These are phyloP conservation scores for Aspergillus nomiae DNA, from an alignment of 2,329 filamentous ascomycete species.

Conservation along the genomic window DNA sequence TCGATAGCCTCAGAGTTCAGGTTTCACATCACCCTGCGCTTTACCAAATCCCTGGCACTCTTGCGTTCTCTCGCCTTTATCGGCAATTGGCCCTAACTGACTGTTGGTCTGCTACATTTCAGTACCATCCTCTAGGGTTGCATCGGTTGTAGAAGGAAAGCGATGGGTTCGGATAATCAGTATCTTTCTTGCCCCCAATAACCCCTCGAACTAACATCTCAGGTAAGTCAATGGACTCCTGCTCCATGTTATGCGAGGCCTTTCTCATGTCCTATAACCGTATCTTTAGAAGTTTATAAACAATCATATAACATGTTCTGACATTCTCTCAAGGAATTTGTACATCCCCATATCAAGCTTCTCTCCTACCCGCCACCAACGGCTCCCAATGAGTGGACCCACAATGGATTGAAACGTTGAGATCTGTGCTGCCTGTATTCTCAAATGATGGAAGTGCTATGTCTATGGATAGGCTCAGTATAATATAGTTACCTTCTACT, in stretches of 20 bases:
- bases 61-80: neutral
- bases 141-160: neutral
- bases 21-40: neutral
- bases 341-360: conserved; percentile 18
- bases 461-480: conserved; percentile 2
- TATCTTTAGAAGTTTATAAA: neutral
- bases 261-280: neutral
- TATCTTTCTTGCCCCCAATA: conserved; percentile 1
- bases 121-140: neutral
- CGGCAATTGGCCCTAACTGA: neutral
- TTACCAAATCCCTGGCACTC: neutral
- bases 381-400: conserved; percentile 24
- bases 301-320: conserved; percentile 8
- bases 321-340: conserved; percentile 12
- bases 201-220: conserved; percentile 7
- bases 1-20: neutral
- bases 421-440: conserved; percentile 23
- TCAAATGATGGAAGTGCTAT: conserved; percentile 13
- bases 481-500: neutral
- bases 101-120: neutral
- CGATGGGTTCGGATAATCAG: conserved; percentile 6
- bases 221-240: conserved; percentile 13
- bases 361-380: conserved; percentile 14
- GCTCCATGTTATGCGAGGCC: neutral
- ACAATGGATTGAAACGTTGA: conserved; percentile 26